Base-by-base conservation (phyloP, 2,329 filamentous ascomycete genomes). In the Diaporthe vaccinii region DNA sequence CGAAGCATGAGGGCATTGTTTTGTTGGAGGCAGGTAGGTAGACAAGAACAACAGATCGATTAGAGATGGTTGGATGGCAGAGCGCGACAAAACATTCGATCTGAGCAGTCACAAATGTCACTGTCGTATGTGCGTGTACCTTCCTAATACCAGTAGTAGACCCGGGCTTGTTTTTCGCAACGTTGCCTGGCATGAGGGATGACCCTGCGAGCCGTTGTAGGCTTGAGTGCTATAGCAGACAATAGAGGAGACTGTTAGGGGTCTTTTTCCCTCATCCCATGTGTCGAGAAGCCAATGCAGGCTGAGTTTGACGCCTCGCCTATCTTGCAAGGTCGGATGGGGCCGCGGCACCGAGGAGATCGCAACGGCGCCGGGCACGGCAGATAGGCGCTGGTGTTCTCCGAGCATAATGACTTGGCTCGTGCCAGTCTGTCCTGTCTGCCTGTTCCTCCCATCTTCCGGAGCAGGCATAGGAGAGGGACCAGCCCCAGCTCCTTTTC, bases 311-410 rank as follows among this genome's bases (percentile, higher is more conserved):
- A 36, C 65, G 65, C 65, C 62, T 49, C 49, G 39, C 46, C 65
- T 36, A 25, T 68, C 46, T n/a, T 46, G 25, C 44, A 46, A 34
- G 65, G 65, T 68, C 65, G 46, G 65, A 68, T 46, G 62, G 25
- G 59, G 39, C n/a, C n/a, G 15, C 62, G 62, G 62, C 62, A 68
- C 44, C 62, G 44, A 68, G 41, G 39, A 8, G 25, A 31, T 65
- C 41, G 61, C 5, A n/a, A 68, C 62, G 62, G 62, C 62, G 44
- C 62, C 62, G 62, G 62, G 46, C 62, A 68, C 62, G 65, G 65
- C 65, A 68, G 65, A 68, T 68, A 39, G 46, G 34, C 46, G 65
- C 46, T 68, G 65, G 46, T 53, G 44, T 68, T 53, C 14, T 25
- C 65, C 65, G 46, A 53, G 31, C 31, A 68, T 53, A 39, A 36